These are phyloP conservation scores for Xylaria palmicola DNA, from an alignment of 495 filamentous ascomycete species.

Conservation along the genomic window DNA sequence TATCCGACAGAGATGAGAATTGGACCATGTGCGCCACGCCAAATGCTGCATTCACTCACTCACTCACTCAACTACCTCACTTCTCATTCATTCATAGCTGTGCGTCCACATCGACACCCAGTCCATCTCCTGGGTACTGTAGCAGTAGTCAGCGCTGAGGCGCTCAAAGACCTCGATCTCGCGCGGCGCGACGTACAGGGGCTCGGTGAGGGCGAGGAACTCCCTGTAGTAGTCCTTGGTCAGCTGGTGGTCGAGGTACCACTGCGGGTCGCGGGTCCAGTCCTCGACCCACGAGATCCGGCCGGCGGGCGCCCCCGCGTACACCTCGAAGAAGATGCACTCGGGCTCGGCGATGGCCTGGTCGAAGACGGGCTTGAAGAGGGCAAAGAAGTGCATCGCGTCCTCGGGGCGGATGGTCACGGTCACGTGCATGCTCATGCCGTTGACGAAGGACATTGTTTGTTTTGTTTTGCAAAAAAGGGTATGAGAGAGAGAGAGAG, in stretches of 20 bases:
- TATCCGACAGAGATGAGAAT: no score
- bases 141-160: not conserved
- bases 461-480: no score
- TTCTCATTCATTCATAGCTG: no score
- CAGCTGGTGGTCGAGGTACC: slow-evolving; percentile 33
- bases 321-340: slow-evolving; percentile 49
- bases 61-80: no score
- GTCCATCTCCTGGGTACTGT: no score
- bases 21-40: no score
- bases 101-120: no score
- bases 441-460: no score
- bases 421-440: slow-evolving; percentile 39
- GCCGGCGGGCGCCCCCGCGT: slow-evolving; percentile 36
- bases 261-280: slow-evolving; percentile 24
- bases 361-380: slow-evolving; percentile 39
- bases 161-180: slow-evolving; percentile 37
- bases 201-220: slow-evolving; percentile 43
- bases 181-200: slow-evolving; percentile 47
- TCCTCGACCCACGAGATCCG: slow-evolving; percentile 49
- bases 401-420: slow-evolving; percentile 41
- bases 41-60: no score
- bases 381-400: slow-evolving; percentile 39
- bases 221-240: slow-evolving; percentile 51
- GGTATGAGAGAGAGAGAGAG: no score
- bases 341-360: slow-evolving; percentile 42